Percentiles rank a stretch among this genome's conserved stretches.
Evolutionary conservation across 768 basidiomycete species (phyloP).

Genomic region (Tricholoma furcatifolium): DNA sequence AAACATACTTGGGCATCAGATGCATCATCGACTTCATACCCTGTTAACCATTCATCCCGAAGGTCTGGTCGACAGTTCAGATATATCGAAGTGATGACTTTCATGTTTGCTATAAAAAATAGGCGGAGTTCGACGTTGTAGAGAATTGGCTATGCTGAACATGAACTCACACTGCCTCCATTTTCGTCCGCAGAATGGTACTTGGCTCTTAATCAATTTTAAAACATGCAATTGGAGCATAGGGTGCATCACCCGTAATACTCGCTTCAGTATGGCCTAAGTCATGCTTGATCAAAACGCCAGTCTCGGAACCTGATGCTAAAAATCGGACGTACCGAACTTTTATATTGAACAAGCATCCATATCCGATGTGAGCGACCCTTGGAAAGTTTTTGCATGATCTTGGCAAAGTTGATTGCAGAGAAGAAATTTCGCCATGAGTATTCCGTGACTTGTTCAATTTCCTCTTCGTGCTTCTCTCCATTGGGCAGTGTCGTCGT

Average conservation of each 20-base stretch:
- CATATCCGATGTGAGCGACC: constrained; percentile 91
- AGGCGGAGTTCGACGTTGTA: not conserved
- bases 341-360: constrained; percentile 98
- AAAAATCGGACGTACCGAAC: no score
- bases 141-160: not conserved
- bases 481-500: constrained; percentile 67
- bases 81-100: constrained; percentile 98
- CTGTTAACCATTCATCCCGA: constrained; percentile 96
- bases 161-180: constrained; percentile 86
- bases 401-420: constrained; percentile 94
- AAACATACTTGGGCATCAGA: constrained; percentile 78
- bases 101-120: constrained; percentile 85
- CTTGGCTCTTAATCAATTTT: constrained; percentile 98
- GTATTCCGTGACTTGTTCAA: constrained; percentile 91
- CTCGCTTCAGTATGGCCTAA: constrained; percentile 95
- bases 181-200: constrained; percentile 95
- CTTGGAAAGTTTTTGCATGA: constrained; percentile 97
- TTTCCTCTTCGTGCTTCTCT: constrained; percentile 76
- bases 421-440: constrained; percentile 99
- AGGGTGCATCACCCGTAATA: constrained; percentile 91
- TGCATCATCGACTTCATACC: constrained; percentile 87
- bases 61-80: constrained; percentile 96
- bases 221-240: constrained; percentile 92
- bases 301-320: constrained; percentile 22
- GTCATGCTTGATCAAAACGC: not conserved